Conservation (phyloP, 2,329 filamentous ascomycete genomes). For the Achaetomium macrosporum region DNA sequence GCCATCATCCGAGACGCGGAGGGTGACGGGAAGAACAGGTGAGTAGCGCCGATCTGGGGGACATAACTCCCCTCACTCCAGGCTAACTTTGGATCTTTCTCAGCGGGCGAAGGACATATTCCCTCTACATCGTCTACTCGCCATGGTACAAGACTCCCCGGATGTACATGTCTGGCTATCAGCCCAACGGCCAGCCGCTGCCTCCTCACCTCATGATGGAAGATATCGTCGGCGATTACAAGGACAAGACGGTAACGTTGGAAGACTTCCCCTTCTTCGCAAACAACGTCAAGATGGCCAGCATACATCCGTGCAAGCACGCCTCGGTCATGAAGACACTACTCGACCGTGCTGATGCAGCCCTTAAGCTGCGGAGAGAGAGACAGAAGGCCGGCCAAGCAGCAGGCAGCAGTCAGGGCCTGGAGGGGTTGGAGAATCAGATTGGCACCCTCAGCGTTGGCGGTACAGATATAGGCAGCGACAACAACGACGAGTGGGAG, state of each 20-base stretch:
- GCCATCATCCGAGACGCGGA: slow-evolving; percentile 82
- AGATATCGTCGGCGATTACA: slow-evolving; percentile 37
- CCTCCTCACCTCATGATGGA: slow-evolving; percentile 35
- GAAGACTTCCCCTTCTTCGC: slow-evolving; percentile 97
- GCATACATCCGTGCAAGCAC: slow-evolving; percentile 94
- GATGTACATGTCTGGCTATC: slow-evolving; percentile 89
- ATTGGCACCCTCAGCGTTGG: slow-evolving; percentile 59
- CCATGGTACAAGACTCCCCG: slow-evolving; percentile 95
- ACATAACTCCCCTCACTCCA: not conserved
- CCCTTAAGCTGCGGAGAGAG: slow-evolving; percentile 79
- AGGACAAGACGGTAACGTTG: slow-evolving; percentile 84
- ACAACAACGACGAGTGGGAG: slow-evolving; percentile 57
- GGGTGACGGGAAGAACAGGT: slow-evolving; percentile 43
- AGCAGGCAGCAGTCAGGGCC: slow-evolving; percentile 49
- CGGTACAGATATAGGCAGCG: slow-evolving; percentile 44
- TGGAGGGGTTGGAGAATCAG: slow-evolving; percentile 83
- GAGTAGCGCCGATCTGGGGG: slow-evolving; percentile 14
- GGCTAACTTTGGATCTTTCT: slow-evolving; percentile 1
- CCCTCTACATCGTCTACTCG: slow-evolving; percentile 96
- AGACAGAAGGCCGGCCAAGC: slow-evolving; percentile 63
- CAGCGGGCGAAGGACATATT: slow-evolving; percentile 87
- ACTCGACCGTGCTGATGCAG: slow-evolving; percentile 89
- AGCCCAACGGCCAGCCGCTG: slow-evolving; percentile 58
- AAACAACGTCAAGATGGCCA: slow-evolving; percentile 89
- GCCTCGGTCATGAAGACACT: slow-evolving; percentile 97